A percentile compares a stretch with the other conserved stretches of the same genome.
Conservation (phyloP, 257 asterid species). For the Lantana camara region DNA sequence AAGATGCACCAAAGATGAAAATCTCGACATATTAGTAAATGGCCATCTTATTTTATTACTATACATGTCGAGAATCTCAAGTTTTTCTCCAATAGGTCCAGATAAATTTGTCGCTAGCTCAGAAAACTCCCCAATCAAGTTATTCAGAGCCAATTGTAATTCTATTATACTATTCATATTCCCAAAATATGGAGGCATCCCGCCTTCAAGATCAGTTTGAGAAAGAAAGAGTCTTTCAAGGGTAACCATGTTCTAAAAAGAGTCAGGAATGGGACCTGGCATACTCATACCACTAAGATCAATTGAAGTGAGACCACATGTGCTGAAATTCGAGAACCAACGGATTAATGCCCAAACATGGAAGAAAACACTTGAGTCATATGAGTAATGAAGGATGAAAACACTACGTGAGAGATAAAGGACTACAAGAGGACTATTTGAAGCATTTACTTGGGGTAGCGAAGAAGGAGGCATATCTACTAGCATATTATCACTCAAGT, state of each 20-base stretch:
- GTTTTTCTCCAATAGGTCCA: not conserved
- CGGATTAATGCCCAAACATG: not conserved
- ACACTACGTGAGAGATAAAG: not conserved
- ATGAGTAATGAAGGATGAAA: not conserved
- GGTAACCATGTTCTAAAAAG: not conserved
- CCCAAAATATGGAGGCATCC: conserved; percentile 13
- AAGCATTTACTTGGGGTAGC: not conserved
- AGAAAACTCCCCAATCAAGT: not conserved
- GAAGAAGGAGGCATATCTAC: not conserved
- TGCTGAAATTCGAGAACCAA: not conserved
- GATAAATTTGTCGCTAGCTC: not conserved
- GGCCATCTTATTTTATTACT: not conserved
- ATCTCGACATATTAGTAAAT: not conserved
- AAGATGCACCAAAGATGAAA: not conserved
- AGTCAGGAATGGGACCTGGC: conserved; percentile 11
- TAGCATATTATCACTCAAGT: not conserved
- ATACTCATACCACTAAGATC: not conserved
- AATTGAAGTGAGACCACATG: not conserved
- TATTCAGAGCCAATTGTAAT: not conserved
- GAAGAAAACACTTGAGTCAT: too few species aligned
- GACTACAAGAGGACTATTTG: conserved; percentile 2
- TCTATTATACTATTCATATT: not conserved
- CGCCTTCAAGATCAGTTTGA: not conserved
- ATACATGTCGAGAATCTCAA: not conserved
- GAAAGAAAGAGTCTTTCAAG: not conserved